Evolutionary conservation across 192 early-diverging fungal genomes (phyloP).

Genomic region (Linnemannia hyalina): DNA sequence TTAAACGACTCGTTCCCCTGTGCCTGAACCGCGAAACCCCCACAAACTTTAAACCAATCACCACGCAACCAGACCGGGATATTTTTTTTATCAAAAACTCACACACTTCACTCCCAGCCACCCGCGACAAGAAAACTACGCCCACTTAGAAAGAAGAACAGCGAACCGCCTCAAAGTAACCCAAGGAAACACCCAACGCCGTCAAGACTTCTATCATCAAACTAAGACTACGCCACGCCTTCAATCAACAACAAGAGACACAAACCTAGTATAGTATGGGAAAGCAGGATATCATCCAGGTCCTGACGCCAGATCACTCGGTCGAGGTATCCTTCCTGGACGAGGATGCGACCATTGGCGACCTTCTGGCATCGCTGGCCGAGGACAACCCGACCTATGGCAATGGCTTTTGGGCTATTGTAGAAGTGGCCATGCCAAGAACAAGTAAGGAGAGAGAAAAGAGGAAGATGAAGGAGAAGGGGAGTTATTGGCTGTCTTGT

Average conservation of each 20-base stretch:
- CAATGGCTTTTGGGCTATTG: slow-evolving; percentile 35
- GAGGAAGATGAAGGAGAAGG: background rate
- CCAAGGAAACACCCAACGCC: background rate
- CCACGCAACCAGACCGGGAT: background rate
- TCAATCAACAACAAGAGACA: background rate
- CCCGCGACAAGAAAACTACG: background rate
- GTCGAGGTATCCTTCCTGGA: slow-evolving; percentile 44
- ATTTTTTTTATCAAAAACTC: background rate
- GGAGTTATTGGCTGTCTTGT: background rate
- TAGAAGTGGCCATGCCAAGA: slow-evolving; percentile 52
- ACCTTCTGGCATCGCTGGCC: slow-evolving; percentile 27
- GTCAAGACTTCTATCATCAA: background rate
- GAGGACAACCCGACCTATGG: slow-evolving; percentile 32
- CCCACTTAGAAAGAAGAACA: background rate
- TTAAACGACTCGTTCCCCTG: background rate
- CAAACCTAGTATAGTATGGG: slow-evolving; percentile 22
- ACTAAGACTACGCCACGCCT: background rate
- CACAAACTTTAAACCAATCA: background rate
- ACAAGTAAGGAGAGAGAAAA: slow-evolving; percentile 15
- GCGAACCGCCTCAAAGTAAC: background rate
- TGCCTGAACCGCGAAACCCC: background rate
- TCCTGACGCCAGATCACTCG: slow-evolving; percentile 52
- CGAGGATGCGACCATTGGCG: slow-evolving; percentile 49
- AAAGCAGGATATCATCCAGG: slow-evolving; percentile 53
- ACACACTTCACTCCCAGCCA: background rate